Base-by-base conservation (phyloP, 495 filamentous ascomycete species). In the Diplogelasinospora grovesii region DNA sequence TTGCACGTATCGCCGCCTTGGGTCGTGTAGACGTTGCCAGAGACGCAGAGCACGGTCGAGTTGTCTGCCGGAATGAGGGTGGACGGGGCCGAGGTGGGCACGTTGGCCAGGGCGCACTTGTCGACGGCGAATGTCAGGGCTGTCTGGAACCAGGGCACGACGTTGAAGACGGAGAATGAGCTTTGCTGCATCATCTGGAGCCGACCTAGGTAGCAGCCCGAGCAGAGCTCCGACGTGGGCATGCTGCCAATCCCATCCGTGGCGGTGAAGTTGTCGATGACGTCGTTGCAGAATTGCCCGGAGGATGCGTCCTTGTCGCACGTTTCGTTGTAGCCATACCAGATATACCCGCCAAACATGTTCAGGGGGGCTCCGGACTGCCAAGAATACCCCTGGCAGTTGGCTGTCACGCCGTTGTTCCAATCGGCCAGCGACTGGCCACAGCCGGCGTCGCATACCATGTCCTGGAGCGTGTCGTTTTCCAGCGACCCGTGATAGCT, bases 1-100 rank as follows among this genome's bases (percentile, higher is more conserved):
- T 45, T 27, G 40, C 54, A 63, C 5, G 42, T 57, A 32, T 63
- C 59, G 10, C 53, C 51, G 3, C 16, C 19, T 26, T 24, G 27
- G 20, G 44, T 43, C 5, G 44, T 61, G 39, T 61, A 50, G 10
- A 15, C 49, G 5, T 28, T 40, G 6, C 40, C 48, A n/a, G 52
- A 39, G 19, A 37, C 18, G 35, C 48, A n/a, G n/a, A 59, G 15
- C 21, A 31, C n/a, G 26, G 39, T 41, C 16, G 7, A 13, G 42
- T 21, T 19, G 32, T 15, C 8, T n/a, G n/a, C n/a, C n/a, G n/a
- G 14, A 4, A 7, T 15, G 32, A 8, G 21, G 23, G 6, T 23
- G 18, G 26, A 15, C 13, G n/a, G n/a, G 28, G 15, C 15, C 10
- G 20, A n/a, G 11, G 20, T 2, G 20, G 20, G 39, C 4, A 18